These are phyloP conservation scores for Mangifera indica DNA, from an alignment of 345 rosid species.

Conservation along the genomic window DNA sequence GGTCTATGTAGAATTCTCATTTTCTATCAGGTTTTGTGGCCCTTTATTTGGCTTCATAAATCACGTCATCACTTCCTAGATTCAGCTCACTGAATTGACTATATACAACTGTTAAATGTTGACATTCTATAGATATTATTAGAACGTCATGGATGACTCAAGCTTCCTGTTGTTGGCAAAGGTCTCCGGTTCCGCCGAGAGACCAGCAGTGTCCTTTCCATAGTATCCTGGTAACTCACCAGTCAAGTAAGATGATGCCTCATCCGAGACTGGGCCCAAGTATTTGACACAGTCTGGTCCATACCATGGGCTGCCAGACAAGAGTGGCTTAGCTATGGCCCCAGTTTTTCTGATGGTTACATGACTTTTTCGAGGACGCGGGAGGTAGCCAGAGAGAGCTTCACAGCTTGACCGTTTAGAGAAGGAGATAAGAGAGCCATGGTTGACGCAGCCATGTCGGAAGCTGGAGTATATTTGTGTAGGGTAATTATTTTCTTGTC, in stretches of 20 bases:
- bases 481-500: too few species aligned
- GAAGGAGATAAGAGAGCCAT: slow-evolving; percentile 35
- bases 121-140: too few species aligned
- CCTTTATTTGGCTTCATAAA: too few species aligned
- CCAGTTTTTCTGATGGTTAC: slow-evolving; percentile 25
- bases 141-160: too few species aligned
- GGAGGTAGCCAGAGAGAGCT: slow-evolving; percentile 20
- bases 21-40: too few species aligned
- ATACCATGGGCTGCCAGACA: slow-evolving; percentile 30
- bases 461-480: background rate
- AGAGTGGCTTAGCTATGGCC: slow-evolving; percentile 8
- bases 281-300: slow-evolving; percentile 34
- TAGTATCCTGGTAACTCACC: slow-evolving; percentile 35
- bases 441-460: slow-evolving; percentile 24
- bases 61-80: too few species aligned
- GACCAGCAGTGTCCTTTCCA: slow-evolving; percentile 35
- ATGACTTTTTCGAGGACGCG: slow-evolving; percentile 18
- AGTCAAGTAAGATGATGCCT: slow-evolving; percentile 26
- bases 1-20: too few species aligned
- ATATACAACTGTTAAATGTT: too few species aligned
- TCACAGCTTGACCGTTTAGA: slow-evolving; percentile 25
- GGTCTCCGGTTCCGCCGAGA: slow-evolving; percentile 29
- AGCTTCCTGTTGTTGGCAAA: slow-evolving; percentile 27
- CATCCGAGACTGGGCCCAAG: slow-evolving; percentile 34
- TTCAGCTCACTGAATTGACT: too few species aligned